Evolutionary conservation across 805 yeast genomes (phyloP), one percentile per base, ranked within the genome.

Genomic region (Metschnikowia noctiluminum): DNA sequence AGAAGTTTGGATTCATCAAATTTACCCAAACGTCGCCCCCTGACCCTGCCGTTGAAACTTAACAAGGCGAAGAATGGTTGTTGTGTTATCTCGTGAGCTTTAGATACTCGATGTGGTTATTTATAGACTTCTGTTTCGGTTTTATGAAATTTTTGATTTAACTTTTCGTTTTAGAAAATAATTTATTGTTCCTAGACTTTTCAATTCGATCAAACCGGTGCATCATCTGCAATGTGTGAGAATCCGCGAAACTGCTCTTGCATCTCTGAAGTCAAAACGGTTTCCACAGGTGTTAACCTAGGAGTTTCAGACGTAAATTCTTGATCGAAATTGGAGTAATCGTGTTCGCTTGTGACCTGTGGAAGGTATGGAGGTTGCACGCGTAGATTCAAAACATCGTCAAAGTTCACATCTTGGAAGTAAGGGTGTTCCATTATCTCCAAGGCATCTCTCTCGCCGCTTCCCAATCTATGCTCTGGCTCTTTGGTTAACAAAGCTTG

Each of bases 191-290:
- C 38, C 11, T 35, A 2, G 8, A 35, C n/a, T n/a, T 12, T 14
- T 14, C 34, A 27, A 11, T 37, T 13, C 13, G 15, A 2, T 40
- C 38, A 71, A 9, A 71, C 66, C 9, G 69, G 63, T 8, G 74
- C 74, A 42, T 81, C 82, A 43, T 84, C 90, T 28, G 86, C 80
- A 59, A 87, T 81, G 66, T 90, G 92, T 1, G 97, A 89, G 71
- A 94, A 94, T 3, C 99, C 99, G 59, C 98, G 82, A 79, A 94
- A 94, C 71, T 89, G 95, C 61, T 94, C 97, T 75, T 94, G 99
- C 82, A 87, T 85, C 28, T 84, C 81, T 1, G 94, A 81, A 12
- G 94, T 85, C 61, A 94, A 75, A 7, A 87, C 84, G 30, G 96
- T 85, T 52, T 89, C 92, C 42, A 94, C 91, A 2, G 99, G 99